Evolutionary conservation across 345 rosid genomes (phyloP), one percentile per base, ranked within the genome.

Genomic region (Cardamine chenopodiifolia): DNA sequence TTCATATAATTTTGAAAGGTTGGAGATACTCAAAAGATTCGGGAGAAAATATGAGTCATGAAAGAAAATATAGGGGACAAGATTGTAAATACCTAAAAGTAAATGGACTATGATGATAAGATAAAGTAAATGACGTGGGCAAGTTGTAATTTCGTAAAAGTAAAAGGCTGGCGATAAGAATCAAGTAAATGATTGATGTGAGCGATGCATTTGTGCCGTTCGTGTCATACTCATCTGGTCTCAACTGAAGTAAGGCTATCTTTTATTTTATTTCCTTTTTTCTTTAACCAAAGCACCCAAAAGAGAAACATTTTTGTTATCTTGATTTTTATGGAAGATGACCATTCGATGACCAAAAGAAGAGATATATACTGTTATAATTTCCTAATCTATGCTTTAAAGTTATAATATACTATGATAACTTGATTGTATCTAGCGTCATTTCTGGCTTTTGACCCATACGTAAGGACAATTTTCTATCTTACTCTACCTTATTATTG

Each of bases 391-490:
- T 34, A 13, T 57, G 44, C 31, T 57, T 22, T 1, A 2, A 72
- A 22, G 62, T 54, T 55, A 1, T n/a, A 23, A 20, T 67, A 19
- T 67, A 40, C 9, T 26, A 19, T 25, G 42, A 49, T 26, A 39
- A 20, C 6, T 40, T 49, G 12, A 22, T 29, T 29, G 52, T 29
- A 19, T 19, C 17, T 69, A 19, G 55, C 70, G 75, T 76, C 80
- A 70, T 70, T 69, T 35, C 15, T 76, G 80, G 60, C 80, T 76
- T 76, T 76, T 76, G 71, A 55, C 71, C 3, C 71, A 55, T 70
- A 25, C 12, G 19, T 44, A 62, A 53, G 25, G 80, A 63, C 75
- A 55, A 9, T 31, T 69, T 50, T 60, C 7, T 59, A 59, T 44
- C n/a, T 35, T 34, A 26, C 44, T 25, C 26, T 40, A 55, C 54